Evolutionary conservation across 1,139 yeast genomes (phyloP), one percentile per base, ranked within the genome.

Genomic region (Candida tetrigidarum): DNA sequence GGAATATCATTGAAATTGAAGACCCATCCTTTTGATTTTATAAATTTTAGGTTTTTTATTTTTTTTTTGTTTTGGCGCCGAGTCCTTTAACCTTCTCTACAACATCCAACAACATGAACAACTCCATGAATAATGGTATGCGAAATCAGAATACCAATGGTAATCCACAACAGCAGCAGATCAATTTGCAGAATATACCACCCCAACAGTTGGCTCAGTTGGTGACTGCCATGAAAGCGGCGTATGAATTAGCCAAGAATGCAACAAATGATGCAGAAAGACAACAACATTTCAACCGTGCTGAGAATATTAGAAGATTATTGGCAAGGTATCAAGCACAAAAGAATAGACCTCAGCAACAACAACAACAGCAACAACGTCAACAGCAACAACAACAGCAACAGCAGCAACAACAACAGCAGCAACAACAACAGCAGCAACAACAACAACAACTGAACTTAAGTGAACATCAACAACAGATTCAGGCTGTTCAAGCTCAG

Each of bases 121-220:
- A 37, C 26, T 28, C 41, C 18, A 39, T 36, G 43, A 43, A 26
- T 28, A 43, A 42, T 28, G 50, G 50, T 18, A 35, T 37, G 38
- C 37, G 30, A 34, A 33, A 35, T 26, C 30, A 43, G 42, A 23
- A 54, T 48, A 28, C 43, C 38, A 40, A 28, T 32, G 14, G 16
- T 12, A 40, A 39, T 30, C 28, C 33, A 15, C 41, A 41, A 26
- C 47, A 40, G 18, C 45, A 45, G 14, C 45, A 42, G 28, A 42
- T 39, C 8, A 43, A 41, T 41, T 41, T 44, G 34, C 45, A 41
- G 23, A 44, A 64, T 37, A 69, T 78, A 38, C 81, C 77, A 51
- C 84, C 81, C 12, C 69, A 67, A 32, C 88, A 83, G 54, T 80
- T 84, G 39, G 81, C 83, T 37, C 84, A 81, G 58, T 69, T 89